Evolutionary conservation across 1,139 yeast species (phyloP), one percentile per base, ranked within the genome.

Genomic region (Debaryomyces subglobosus): DNA sequence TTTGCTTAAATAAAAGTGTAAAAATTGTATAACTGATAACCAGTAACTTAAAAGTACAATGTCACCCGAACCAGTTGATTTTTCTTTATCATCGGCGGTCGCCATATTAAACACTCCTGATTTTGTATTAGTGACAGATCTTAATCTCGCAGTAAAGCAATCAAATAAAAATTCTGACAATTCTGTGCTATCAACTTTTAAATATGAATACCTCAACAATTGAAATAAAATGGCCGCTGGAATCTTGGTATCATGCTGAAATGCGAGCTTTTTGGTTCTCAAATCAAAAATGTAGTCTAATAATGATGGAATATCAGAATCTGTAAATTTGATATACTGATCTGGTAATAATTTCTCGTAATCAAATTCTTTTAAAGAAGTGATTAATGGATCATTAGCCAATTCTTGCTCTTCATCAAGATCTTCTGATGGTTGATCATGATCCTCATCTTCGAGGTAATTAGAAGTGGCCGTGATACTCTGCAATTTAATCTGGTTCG

Each of bases 161-260:
- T 82, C 84, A 50, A 85, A 70, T 34, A 86, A 71, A 44, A 80
- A 81, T 49, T 78, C 82, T 1, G 85, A 83, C 50, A 84, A 67
- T 30, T 80, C 79, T 4, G 67, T 65, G 47, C 85, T 79, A 20
- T 81, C 71, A 33, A 78, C 79, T 55, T 79, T 78, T 53, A 74
- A 71, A 54, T 81, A 84, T 0, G 91, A 80, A 59, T 83, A 86
- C 55, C 94, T 69, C 10, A 85, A 62, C 57, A 87, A 74, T 62
- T 86, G 94, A 59, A 79, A 87, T 0, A 85, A 64, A 5, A 86
- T 74, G 0, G 89, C 82, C 0, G 94, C 90, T 0, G 92, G 89
- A 12, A 81, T 67, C 39, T 82, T 79, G 0, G 90, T 76, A 47
- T 80, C 77, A 57, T 84, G 88, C 29, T 71, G 74, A 46, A 72